These are phyloP conservation scores for Pseudozyma hubeiensis DNA, from an alignment of 1,284 basidiomycete genomes.

Conservation along the genomic window DNA sequence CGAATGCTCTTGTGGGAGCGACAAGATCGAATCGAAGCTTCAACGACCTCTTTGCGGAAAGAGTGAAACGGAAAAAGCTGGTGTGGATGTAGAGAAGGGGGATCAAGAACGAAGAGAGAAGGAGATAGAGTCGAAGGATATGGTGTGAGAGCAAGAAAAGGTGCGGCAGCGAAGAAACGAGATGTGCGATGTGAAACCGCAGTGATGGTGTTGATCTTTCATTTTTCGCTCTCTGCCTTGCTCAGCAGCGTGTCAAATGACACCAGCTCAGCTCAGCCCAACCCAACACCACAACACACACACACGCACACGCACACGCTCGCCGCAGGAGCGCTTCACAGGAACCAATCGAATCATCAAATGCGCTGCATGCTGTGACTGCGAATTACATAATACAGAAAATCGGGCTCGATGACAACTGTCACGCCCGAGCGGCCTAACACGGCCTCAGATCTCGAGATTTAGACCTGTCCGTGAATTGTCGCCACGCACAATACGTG, in stretches of 20 bases:
- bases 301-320: not conserved
- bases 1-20: not conserved
- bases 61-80: not conserved
- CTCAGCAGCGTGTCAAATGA: not conserved
- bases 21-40: not conserved
- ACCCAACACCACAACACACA: not conserved
- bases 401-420: no score
- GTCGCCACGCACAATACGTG: no score
- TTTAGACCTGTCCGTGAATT: no score
- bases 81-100: not conserved
- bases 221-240: not conserved
- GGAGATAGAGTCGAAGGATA: not conserved
- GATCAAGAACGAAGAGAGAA: slow-evolving; percentile 1
- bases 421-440: no score
- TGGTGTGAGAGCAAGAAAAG: slow-evolving; percentile 10
- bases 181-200: slow-evolving; percentile 8
- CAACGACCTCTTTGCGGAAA: not conserved
- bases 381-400: no score
- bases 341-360: no score
- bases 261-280: not conserved
- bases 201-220: slow-evolving; percentile 23
- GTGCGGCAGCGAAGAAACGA: not conserved
- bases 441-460: no score
- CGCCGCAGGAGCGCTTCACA: no score
- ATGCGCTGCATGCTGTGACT: no score